These are phyloP conservation scores for Calophaca sinica DNA, from an alignment of 306 rosid genomes.

Conservation along the genomic window DNA sequence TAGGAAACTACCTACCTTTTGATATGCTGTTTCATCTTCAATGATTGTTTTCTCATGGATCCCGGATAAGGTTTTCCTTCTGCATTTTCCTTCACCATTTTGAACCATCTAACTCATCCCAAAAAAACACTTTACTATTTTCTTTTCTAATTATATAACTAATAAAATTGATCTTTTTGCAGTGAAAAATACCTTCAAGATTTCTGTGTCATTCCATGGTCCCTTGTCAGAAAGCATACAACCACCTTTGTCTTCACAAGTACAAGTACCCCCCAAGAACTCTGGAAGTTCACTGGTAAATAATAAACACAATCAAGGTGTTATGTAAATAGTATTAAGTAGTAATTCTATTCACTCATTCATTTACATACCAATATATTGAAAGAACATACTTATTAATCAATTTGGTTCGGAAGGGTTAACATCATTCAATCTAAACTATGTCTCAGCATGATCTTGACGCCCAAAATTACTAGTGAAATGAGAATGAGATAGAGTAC, in stretches of 20 bases:
- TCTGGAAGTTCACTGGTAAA: slow-evolving; percentile 88
- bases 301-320: slow-evolving; percentile 35
- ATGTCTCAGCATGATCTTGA: no score
- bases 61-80: slow-evolving; percentile 49
- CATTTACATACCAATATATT: neutral
- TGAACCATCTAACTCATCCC: slow-evolving; percentile 80
- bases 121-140: slow-evolving; percentile 7
- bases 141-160: slow-evolving; percentile 1
- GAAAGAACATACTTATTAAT: slow-evolving; percentile 3
- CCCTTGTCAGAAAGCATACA: slow-evolving; percentile 97
- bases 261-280: slow-evolving; percentile 90
- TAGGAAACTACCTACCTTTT: slow-evolving; percentile 48
- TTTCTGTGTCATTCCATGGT: slow-evolving; percentile 94
- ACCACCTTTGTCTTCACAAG: slow-evolving; percentile 95
- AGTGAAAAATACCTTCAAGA: slow-evolving; percentile 65
- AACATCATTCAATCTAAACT: no score
- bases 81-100: slow-evolving; percentile 72
- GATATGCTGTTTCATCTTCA: slow-evolving; percentile 56
- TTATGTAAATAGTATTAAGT: neutral
- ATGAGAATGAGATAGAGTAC: slow-evolving; percentile 1
- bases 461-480: neutral
- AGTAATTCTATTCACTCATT: slow-evolving; percentile 1
- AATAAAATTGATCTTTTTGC: neutral
- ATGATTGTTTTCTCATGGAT: slow-evolving; percentile 73
- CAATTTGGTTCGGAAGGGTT: neutral